Evolutionary conservation across 768 basidiomycete genomes (phyloP).

Genomic region (Calocybe gangraenosa): DNA sequence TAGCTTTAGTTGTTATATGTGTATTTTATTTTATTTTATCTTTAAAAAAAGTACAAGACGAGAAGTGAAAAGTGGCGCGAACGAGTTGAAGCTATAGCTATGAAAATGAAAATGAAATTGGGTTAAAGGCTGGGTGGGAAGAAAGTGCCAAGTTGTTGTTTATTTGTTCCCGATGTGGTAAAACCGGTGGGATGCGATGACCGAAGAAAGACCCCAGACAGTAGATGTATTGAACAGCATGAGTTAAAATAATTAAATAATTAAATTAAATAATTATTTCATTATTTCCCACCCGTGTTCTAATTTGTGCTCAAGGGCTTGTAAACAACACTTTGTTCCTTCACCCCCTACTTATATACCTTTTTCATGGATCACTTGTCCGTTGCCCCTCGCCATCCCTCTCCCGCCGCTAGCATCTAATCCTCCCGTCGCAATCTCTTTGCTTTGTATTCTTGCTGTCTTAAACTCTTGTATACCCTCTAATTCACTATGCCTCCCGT

Average conservation of each 20-base stretch:
- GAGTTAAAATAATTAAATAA: too few species aligned
- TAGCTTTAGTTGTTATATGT: neutral
- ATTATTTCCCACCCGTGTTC: slow-evolving; percentile 9
- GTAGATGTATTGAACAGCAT: too few species aligned
- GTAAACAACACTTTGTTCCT: slow-evolving; percentile 17
- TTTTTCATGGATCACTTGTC: slow-evolving; percentile 23
- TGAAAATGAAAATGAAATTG: too few species aligned
- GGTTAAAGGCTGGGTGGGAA: too few species aligned
- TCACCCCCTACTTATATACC: slow-evolving; percentile 26
- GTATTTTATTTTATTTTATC: too few species aligned
- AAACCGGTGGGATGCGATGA: slow-evolving; percentile 8
- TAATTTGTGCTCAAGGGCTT: slow-evolving; percentile 13
- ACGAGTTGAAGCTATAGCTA: too few species aligned
- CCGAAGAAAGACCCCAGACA: slow-evolving; percentile 19
- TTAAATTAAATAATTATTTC: too few species aligned
- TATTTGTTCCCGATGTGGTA: slow-evolving; percentile 2
- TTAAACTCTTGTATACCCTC: slow-evolving; percentile 6
- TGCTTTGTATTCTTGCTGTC: slow-evolving; percentile 1
- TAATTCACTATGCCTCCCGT: slow-evolving; percentile 31
- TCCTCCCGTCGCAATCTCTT: neutral
- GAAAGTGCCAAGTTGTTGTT: too few species aligned
- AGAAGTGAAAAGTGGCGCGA: too few species aligned
- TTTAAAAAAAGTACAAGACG: slow-evolving; percentile 1
- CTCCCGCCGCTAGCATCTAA: slow-evolving; percentile 12
- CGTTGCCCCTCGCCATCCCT: slow-evolving; percentile 15